Conservation (phyloP, 2,329 filamentous ascomycete species). For the Aspergillus sp. region DNA sequence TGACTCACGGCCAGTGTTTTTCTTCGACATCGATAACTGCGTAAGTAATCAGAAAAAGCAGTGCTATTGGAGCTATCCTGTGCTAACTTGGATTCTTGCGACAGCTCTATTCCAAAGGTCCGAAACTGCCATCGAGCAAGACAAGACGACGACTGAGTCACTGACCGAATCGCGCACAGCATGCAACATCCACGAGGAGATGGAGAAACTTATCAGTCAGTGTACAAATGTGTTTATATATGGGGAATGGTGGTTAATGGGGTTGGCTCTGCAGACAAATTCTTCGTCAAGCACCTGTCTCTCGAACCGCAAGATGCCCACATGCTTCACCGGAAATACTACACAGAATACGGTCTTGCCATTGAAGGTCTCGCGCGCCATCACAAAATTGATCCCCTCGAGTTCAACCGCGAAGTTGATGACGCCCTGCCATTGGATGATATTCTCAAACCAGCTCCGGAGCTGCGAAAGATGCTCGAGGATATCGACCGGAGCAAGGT, state of each 20-base stretch:
- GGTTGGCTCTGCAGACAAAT: conserved; percentile 42
- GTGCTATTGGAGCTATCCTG: neutral
- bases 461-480: conserved; percentile 67
- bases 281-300: conserved; percentile 63
- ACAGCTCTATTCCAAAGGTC: conserved; percentile 77
- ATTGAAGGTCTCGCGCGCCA: conserved; percentile 91
- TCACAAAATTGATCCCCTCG: conserved; percentile 89
- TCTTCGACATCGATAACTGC: conserved; percentile 98
- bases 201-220: conserved; percentile 69
- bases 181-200: conserved; percentile 76
- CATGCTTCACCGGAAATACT: conserved; percentile 83
- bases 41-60: conserved; percentile 37
- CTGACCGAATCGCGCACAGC: conserved; percentile 38
- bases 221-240: neutral
- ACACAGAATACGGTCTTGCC: conserved; percentile 91
- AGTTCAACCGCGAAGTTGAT: conserved; percentile 91
- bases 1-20: conserved; percentile 51
- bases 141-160: conserved; percentile 4
- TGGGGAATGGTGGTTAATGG: neutral
- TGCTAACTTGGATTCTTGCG: conserved; percentile 8
- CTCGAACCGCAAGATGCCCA: conserved; percentile 72
- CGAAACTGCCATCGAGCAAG: conserved; percentile 17
- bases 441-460: conserved; percentile 71
- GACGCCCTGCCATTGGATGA: conserved; percentile 84
- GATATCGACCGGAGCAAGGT: conserved; percentile 80